A percentile compares a stretch with the other conserved stretches of the same genome.
phyloP scores from a whole-genome alignment of 306 rosid genomes.

The Spatholobus suberectus region DNA sequence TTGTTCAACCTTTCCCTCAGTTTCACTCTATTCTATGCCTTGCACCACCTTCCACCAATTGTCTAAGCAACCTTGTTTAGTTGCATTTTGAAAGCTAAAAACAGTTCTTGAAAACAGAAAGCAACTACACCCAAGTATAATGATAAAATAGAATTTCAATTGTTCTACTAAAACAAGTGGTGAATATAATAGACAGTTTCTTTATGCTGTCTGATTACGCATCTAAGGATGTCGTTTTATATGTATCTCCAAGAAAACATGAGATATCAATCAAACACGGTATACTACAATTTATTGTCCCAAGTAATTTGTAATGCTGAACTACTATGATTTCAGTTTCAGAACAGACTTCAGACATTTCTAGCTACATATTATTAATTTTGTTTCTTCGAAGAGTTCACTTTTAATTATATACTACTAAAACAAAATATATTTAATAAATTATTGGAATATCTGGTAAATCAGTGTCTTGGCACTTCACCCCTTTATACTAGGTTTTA shows the following conservation, averaged over 20 bases:
- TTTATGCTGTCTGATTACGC: background rate
- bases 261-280: background rate
- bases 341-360: background rate
- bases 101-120: no score
- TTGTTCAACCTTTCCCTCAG: no score
- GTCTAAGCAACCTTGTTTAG: no score
- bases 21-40: no score
- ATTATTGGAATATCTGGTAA: background rate
- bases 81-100: no score
- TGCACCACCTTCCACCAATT: no score
- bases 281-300: background rate
- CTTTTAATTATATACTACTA: background rate
- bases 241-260: background rate
- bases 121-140: no score
- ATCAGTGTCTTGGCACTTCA: background rate
- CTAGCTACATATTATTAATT: background rate
- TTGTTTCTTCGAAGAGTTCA: conserved; percentile 10
- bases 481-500: background rate
- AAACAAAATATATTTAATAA: background rate
- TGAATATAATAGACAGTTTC: conserved; percentile 17
- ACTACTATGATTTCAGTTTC: background rate
- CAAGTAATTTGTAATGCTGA: conserved; percentile 21
- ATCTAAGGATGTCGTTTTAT: conserved; percentile 10
- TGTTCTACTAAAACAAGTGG: background rate
- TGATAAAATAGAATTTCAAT: background rate